Base-by-base conservation (phyloP, 805 yeast species). In the Barnettozyma wickerhamii region DNA sequence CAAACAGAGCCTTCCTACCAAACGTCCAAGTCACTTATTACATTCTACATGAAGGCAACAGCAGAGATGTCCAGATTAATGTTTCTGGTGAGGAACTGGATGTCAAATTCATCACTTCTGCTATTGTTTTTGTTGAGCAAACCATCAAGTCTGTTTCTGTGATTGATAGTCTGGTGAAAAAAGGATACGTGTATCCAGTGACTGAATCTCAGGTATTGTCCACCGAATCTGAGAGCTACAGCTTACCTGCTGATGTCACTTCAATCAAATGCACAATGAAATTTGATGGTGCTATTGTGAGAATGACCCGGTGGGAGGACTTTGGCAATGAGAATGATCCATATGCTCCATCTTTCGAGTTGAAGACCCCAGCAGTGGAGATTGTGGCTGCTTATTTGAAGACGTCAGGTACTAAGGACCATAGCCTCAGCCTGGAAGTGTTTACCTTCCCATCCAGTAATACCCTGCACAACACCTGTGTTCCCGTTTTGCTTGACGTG, bases 351-450 rank as follows among this genome's bases (percentile, higher is more conserved):
- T 72, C 84, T 0, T 65, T 90, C 13, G 72, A 69, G 20, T 61
- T 90, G 19, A 83, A 75, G 38, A 76, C 95, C 0, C 98, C 98
- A 0, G 83, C 86, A 1, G 77, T 90, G 2, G 68, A 68, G 37
- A 68, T 84, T 6, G 69, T 72, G 3, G 51, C 79, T 0, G 76
- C 72, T 42, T 88, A 86, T 54, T 56, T 59, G 4, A 72, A 69
- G 47, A 63, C 64, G 28, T 42, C 55, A 7, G 66, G 65, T 0
- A 30, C 45, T 0, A 69, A 67, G 39, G 71, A 67, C 35, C 84
- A 74, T 50, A 54, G 47, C 19, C 50, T 81, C 18, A 65, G 70
- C 17, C 60, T 74, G 20, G 84, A 83, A 42, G 65, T 83, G 1
- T 59, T 71, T 9, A 77, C 85, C 10, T 74, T 85, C 14, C 71